Evolutionary conservation across 2,329 filamentous ascomycete genomes (phyloP).

Genomic region (Neurospora sp.): DNA sequence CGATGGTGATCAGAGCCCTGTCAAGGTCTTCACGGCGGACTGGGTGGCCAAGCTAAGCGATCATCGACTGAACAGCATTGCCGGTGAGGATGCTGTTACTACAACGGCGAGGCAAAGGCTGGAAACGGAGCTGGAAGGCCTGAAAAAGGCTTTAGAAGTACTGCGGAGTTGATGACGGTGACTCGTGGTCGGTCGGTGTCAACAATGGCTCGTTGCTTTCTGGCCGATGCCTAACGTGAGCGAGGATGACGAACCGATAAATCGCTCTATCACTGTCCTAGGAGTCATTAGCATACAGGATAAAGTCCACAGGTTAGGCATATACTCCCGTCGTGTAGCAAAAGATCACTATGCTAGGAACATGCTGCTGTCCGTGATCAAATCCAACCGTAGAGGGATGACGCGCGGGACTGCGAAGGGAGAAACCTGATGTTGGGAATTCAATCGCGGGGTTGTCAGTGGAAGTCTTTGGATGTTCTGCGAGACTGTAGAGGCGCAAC

Average conservation of each 20-base stretch:
- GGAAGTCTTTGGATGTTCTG: constrained; percentile 21
- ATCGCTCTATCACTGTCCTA: too few species aligned
- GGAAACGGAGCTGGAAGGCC: constrained; percentile 33
- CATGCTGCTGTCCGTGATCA: too few species aligned
- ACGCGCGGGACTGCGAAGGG: too few species aligned
- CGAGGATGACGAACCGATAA: too few species aligned
- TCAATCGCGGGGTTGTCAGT: constrained; percentile 23
- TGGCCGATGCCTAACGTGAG: background rate
- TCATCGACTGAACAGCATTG: constrained; percentile 43
- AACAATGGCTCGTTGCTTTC: background rate
- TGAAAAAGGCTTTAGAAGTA: constrained; percentile 27
- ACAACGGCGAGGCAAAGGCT: constrained; percentile 34
- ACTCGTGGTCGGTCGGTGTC: background rate
- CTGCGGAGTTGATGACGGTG: constrained; percentile 8
- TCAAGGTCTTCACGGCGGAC: constrained; percentile 41
- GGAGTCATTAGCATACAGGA: too few species aligned
- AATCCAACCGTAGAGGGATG: too few species aligned
- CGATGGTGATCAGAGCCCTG: constrained; percentile 36
- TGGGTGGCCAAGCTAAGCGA: constrained; percentile 38
- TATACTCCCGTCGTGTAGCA: too few species aligned
- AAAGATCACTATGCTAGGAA: too few species aligned
- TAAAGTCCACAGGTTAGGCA: too few species aligned
- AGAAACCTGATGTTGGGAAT: too few species aligned
- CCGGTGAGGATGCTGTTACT: constrained; percentile 42
- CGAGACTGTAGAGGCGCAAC: constrained; percentile 2